Conservation (phyloP, 352 stramenopile genomes). For the Phytophthora pisi region DNA sequence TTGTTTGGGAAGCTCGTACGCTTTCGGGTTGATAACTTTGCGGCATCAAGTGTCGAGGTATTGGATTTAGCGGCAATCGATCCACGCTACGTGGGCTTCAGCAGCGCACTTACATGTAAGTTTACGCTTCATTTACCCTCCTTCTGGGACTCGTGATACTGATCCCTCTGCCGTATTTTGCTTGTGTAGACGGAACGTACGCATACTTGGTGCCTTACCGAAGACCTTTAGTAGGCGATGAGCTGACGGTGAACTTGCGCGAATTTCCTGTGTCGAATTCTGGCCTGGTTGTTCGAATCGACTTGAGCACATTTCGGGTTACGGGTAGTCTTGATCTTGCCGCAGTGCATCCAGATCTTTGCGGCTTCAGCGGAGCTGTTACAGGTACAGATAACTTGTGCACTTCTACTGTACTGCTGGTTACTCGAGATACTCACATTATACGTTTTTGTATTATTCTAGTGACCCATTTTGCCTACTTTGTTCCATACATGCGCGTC, state of each 20-base stretch:
- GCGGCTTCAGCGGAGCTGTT: constrained; percentile 72
- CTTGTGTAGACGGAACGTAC: constrained; percentile 53
- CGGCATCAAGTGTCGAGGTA: constrained; percentile 40
- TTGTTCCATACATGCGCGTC: constrained; percentile 72
- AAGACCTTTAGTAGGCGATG: constrained; percentile 46
- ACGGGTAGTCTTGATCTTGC: constrained; percentile 62
- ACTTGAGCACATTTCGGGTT: constrained; percentile 55
- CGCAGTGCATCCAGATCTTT: constrained; percentile 45
- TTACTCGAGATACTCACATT: not conserved
- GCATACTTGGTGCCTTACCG: constrained; percentile 68
- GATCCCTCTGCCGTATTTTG: too few relatives aligned
- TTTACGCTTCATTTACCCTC: not conserved
- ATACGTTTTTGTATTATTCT: not conserved
- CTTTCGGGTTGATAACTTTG: constrained; percentile 56
- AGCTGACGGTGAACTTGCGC: constrained; percentile 65
- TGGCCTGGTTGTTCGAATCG: constrained; percentile 60
- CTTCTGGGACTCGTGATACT: too few relatives aligned
- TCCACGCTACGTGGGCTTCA: constrained; percentile 69
- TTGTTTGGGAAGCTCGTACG: constrained; percentile 71
- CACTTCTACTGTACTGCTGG: not conserved
- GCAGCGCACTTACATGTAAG: constrained; percentile 63
- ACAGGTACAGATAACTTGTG: constrained; percentile 34
- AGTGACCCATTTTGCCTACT: constrained; percentile 77
- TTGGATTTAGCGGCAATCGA: constrained; percentile 62
- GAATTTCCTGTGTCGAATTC: constrained; percentile 77